Evolutionary conservation across 805 yeast species (phyloP), one percentile per base, ranked within the genome.

Genomic region (Wickerhamiella azymoides): DNA sequence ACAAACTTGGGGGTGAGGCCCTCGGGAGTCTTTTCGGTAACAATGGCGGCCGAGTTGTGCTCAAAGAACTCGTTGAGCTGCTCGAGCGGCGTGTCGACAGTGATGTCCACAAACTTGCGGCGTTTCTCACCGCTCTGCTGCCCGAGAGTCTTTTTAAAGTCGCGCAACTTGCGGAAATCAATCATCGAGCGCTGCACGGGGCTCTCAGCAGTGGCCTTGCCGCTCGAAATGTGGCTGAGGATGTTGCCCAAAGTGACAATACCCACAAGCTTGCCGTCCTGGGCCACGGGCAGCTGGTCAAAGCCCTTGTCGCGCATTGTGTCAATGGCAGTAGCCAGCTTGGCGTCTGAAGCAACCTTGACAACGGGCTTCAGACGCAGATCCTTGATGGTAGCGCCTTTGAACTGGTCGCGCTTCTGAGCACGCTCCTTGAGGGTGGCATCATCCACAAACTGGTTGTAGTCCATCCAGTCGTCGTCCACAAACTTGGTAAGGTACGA

Each of bases 381-480:
- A 53, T 80, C 85, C 46, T 69, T 69, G 54, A 84, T 81, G 40
- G 78, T 77, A 50, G 74, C 76, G 39, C 71, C 71, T 45, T 69
- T 63, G 62, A 70, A 72, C 38, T 64, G 57, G 10, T 62, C 53
- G 49, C 61, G 61, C 50, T 60, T 58, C 45, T 60, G 56, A 28
- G 62, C 59, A 43, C 62, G 62, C 38, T 58, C 62, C 46, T 63
- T 61, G 46, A 72, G 62, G 46, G 70, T 66, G 21, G 55, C 66
- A 44, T 72, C 72, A 52, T 76, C 83, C 52, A 80, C 74, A 58
- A 84, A 78, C 2, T 82, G 81, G 60, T 84, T 82, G 55, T 75
- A 75, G 60, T 72, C 73, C 81, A 84, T 77, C 94, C 94, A 84
- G 64, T 83, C 93, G 57, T 84, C 93, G 61, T 84, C 93, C 33